These are phyloP conservation scores for Phytophthora kernoviae DNA, from an alignment of 352 stramenopile genomes.

Conservation along the genomic window DNA sequence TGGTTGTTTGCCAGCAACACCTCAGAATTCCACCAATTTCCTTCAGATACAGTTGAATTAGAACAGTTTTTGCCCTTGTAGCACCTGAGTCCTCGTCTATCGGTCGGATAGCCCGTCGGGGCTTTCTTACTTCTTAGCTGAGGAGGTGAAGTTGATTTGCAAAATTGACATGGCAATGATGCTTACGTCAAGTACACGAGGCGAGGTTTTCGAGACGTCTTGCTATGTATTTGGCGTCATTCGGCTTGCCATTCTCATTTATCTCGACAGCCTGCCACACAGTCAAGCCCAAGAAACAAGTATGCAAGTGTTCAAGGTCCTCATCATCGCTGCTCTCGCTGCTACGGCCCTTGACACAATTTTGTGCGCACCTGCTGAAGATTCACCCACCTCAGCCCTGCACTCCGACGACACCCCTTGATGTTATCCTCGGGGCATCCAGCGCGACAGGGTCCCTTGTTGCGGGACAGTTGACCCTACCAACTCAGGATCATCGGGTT, in stretches of 20 bases:
- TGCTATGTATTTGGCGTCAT: not conserved
- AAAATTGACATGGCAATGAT: not conserved
- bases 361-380: slow-evolving; percentile 5
- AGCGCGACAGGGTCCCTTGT: slow-evolving; percentile 9
- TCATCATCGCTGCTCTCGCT: slow-evolving; percentile 9
- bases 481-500: slow-evolving; percentile 4
- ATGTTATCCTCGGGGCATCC: slow-evolving; percentile 30
- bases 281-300: too few species aligned
- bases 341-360: slow-evolving; percentile 9
- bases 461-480: not conserved
- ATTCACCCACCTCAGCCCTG: slow-evolving; percentile 16
- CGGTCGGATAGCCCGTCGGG: slow-evolving; percentile 14
- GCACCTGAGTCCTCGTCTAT: slow-evolving; percentile 7
- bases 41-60: slow-evolving; percentile 19
- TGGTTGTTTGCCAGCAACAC: not conserved
- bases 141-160: slow-evolving; percentile 12
- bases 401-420: slow-evolving; percentile 15
- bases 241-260: slow-evolving; percentile 18
- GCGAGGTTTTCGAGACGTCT: too few species aligned
- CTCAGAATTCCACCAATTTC: slow-evolving; percentile 8
- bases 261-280: not conserved
- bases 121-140: slow-evolving; percentile 1
- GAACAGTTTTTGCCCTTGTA: slow-evolving; percentile 1
- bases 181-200: not conserved
- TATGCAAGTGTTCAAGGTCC: slow-evolving; percentile 21